These are phyloP conservation scores for Protomyces inouyei DNA, from an alignment of 1,139 yeast genomes.

Conservation along the genomic window DNA sequence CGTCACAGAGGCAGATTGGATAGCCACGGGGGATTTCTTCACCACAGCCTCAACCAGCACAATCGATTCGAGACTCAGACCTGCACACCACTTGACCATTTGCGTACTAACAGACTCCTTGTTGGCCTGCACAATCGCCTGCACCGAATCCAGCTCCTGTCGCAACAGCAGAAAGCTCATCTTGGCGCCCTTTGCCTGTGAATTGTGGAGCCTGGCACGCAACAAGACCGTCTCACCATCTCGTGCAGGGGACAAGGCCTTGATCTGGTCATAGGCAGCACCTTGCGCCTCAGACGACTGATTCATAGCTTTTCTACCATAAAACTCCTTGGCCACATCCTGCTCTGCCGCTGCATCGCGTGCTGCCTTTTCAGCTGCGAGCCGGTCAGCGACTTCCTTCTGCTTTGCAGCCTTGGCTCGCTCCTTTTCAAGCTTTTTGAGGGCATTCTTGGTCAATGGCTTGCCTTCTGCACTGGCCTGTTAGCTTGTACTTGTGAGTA, in stretches of 20 bases:
- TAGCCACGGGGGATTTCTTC: conserved; percentile 74
- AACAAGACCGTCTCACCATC: conserved; percentile 76
- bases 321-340: conserved; percentile 75
- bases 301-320: conserved; percentile 84
- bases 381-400: conserved; percentile 85
- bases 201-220: conserved; percentile 89
- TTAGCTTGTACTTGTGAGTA: neutral
- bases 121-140: conserved; percentile 72
- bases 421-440: conserved; percentile 91
- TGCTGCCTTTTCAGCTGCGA: conserved; percentile 81
- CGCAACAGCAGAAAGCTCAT: conserved; percentile 86
- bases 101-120: conserved; percentile 75
- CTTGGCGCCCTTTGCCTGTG: conserved; percentile 84
- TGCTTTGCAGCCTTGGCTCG: conserved; percentile 87
- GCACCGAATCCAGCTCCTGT: conserved; percentile 78
- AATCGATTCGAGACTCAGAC: conserved; percentile 80
- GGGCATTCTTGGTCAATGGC: conserved; percentile 91
- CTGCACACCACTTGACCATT: conserved; percentile 94
- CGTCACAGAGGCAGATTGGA: conserved; percentile 87
- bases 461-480: conserved; percentile 70
- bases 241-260: conserved; percentile 51
- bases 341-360: conserved; percentile 65
- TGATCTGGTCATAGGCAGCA: conserved; percentile 54
- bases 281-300: conserved; percentile 69
- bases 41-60: conserved; percentile 85